Base-by-base conservation (phyloP, 164 flowering plant species). In the Sextonia rubra region DNA sequence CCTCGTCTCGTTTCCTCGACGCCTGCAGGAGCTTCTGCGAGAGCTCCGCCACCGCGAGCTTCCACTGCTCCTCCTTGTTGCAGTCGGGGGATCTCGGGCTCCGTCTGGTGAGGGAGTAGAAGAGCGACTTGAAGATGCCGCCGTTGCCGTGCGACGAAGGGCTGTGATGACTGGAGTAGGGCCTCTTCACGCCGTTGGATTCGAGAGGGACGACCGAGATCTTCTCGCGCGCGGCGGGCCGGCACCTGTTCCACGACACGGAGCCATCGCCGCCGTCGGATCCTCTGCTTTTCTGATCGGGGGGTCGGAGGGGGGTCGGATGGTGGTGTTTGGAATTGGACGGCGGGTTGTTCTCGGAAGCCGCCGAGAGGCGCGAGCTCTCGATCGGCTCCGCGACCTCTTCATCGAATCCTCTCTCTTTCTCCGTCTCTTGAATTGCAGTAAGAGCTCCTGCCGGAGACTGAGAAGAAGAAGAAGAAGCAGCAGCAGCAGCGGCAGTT, bases 161-260 rank as follows among this genome's bases (percentile, higher is more conserved):
- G 49, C 69, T 70, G 11, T 9, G 29, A 25, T 80, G 29, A 25
- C 79, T 69, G 3, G 85, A 80, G 20, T 80, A 67, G 0, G 82
- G 78, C 4, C 71, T 68, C 32, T 71, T 78, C 47, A 70, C 63
- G 20, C 61, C 44, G 69, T 72, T 79, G 80, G 71, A 73, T 67
- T 90, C 90, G 26, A 88, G 37, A 0, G 97, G 96, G 17, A 87
- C 90, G 14, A 91, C 88, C 0, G 93, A 82, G 78, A 86, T 84
- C 80, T 87, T 91, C 70, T 92, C 99, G 4, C 97, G 83, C 7
- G 89, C 69, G 71, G 79, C 79, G 0, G 99, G 99, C 12, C 95
- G 83, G 72, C 99, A 94, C 73, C 85, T 86, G 88, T 86, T 90
- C 86, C 95, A 94, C n/a, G 89, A 87, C 12, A 94, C 89, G 0